Percentiles rank a stretch among this genome's conserved stretches.
Conservation (phyloP, 2,329 filamentous ascomycete genomes). For the Coniochaeta hoffmannii region DNA sequence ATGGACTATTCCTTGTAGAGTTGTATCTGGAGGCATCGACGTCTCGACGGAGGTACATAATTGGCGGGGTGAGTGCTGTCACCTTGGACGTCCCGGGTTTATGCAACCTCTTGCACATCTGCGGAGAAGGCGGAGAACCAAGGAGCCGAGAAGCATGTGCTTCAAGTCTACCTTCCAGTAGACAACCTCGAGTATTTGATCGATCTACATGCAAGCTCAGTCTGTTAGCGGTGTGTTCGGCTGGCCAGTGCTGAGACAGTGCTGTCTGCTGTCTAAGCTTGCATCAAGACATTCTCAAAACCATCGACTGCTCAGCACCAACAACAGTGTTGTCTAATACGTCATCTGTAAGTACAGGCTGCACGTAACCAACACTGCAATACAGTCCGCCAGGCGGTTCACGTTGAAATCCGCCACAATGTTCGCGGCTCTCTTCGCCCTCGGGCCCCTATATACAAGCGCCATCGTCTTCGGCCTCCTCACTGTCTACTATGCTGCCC, state of each 20-base stretch:
- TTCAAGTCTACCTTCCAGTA: background rate
- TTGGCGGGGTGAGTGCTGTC: background rate
- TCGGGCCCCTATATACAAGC: slow-evolving; percentile 3
- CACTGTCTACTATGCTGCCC: slow-evolving; percentile 12
- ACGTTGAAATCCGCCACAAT: slow-evolving; percentile 1
- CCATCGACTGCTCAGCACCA: background rate
- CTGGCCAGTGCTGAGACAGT: background rate
- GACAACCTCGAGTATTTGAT: background rate
- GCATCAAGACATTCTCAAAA: background rate
- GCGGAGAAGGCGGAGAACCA: background rate
- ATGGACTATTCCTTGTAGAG: background rate
- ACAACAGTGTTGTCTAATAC: background rate
- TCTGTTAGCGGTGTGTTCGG: background rate
- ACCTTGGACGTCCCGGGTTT: background rate
- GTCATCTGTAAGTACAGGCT: background rate
- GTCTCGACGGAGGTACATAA: background rate
- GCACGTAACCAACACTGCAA: background rate
- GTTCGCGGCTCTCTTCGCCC: slow-evolving; percentile 5
- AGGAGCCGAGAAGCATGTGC: slow-evolving; percentile 1
- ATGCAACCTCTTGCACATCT: background rate
- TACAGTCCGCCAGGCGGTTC: background rate
- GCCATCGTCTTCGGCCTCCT: slow-evolving; percentile 7
- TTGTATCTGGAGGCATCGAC: background rate
- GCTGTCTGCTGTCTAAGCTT: background rate
- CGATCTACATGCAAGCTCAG: too few species aligned